Percentiles rank a stretch among this genome's conserved stretches.
phyloP scores from a whole-genome alignment of 2,329 filamentous ascomycete species.

The Cladosporium sp. region DNA sequence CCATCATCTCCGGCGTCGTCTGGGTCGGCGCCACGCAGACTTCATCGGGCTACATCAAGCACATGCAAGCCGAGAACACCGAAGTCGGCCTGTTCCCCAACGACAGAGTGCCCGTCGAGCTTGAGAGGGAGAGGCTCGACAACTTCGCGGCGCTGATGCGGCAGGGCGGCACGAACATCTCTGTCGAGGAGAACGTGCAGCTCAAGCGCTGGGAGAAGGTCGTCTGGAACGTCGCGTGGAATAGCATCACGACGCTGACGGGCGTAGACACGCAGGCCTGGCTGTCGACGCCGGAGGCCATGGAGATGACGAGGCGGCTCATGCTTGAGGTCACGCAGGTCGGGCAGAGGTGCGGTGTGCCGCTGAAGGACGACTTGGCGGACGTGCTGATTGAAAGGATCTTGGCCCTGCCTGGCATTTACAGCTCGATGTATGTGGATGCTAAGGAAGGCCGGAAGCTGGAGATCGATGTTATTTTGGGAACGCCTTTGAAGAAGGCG shows the following conservation, averaged over 20 bases:
- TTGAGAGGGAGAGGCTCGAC: slow-evolving; percentile 36
- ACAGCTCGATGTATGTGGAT: slow-evolving; percentile 43
- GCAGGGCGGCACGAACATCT: slow-evolving; percentile 40
- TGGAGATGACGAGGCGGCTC: slow-evolving; percentile 33
- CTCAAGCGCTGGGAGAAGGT: slow-evolving; percentile 55
- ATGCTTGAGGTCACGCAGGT: slow-evolving; percentile 42
- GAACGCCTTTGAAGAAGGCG: slow-evolving; percentile 36
- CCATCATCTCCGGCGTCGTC: slow-evolving; percentile 51
- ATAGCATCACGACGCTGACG: slow-evolving; percentile 46
- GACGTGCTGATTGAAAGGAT: slow-evolving; percentile 36
- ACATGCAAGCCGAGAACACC: slow-evolving; percentile 49
- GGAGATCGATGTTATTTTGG: slow-evolving; percentile 45
- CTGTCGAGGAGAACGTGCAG: slow-evolving; percentile 50
- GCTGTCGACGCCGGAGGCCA: slow-evolving; percentile 37
- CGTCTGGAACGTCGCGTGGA: slow-evolving; percentile 56
- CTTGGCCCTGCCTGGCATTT: slow-evolving; percentile 34
- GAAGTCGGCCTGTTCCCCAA: slow-evolving; percentile 50
- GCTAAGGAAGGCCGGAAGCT: slow-evolving; percentile 35
- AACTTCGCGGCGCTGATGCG: slow-evolving; percentile 39
- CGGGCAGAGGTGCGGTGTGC: slow-evolving; percentile 34
- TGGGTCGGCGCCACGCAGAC: slow-evolving; percentile 50
- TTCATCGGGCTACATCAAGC: slow-evolving; percentile 44
- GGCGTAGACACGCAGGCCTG: slow-evolving; percentile 38
- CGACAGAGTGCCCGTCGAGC: slow-evolving; percentile 15
- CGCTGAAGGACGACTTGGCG: slow-evolving; percentile 31